Evolutionary conservation across 306 rosid species (phyloP).

Genomic region (Quercus alba): DNA sequence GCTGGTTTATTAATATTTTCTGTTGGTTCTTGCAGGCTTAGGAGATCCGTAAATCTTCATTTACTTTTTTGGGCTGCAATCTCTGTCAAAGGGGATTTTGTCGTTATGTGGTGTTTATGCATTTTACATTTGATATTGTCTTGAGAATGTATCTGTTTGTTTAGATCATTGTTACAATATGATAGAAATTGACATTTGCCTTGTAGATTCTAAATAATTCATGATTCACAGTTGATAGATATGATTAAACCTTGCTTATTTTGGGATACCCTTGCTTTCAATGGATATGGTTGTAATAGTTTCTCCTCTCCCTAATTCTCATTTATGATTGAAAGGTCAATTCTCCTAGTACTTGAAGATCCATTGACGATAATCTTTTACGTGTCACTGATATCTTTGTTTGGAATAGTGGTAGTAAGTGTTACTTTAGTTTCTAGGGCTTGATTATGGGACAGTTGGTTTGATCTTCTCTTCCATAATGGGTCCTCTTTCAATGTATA

Average conservation of each 20-base stretch:
- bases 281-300: not conserved
- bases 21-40: conserved; percentile 16
- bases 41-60: not conserved
- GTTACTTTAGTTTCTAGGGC: too few species aligned
- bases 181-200: not conserved
- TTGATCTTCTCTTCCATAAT: too few species aligned
- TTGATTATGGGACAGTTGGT: too few species aligned
- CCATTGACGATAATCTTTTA: too few species aligned
- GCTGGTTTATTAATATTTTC: too few species aligned
- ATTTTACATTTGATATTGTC: conserved; percentile 15
- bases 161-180: conserved; percentile 7
- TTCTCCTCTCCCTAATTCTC: not conserved
- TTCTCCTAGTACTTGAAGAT: too few species aligned
- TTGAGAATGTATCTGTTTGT: not conserved
- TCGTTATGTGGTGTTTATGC: conserved; percentile 15
- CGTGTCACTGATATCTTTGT: too few species aligned
- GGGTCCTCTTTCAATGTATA: too few species aligned
- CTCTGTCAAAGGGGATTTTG: not conserved
- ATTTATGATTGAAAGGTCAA: too few species aligned
- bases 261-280: not conserved
- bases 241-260: not conserved
- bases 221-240: conserved; percentile 2
- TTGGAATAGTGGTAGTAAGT: too few species aligned
- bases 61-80: conserved; percentile 5
- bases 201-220: conserved; percentile 35